Conservation (phyloP, 371 early-diverging fungal genomes). For the Massospora cicadina region DNA sequence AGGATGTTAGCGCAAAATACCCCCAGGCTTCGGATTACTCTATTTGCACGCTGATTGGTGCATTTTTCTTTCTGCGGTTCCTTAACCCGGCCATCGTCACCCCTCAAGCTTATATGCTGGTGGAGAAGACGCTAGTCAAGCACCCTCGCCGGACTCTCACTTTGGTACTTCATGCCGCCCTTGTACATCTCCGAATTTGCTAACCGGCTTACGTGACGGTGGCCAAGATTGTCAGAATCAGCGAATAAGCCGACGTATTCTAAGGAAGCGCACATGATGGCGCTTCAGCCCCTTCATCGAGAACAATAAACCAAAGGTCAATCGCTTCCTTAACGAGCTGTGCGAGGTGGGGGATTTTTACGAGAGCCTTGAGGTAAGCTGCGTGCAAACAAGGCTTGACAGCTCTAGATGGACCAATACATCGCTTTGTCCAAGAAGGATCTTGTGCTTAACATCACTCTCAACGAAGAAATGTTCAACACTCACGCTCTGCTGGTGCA, state of each 20-base stretch:
- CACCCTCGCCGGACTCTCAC: slow-evolving; percentile 77
- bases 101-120: slow-evolving; percentile 81
- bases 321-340: slow-evolving; percentile 69
- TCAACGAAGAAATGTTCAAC: slow-evolving; percentile 86
- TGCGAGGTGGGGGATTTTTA: slow-evolving; percentile 92
- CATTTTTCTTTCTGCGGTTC: slow-evolving; percentile 92
- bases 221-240: slow-evolving; percentile 86
- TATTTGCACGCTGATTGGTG: slow-evolving; percentile 87
- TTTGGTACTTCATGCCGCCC: slow-evolving; percentile 28
- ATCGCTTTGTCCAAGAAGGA: slow-evolving; percentile 86
- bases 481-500: slow-evolving; percentile 68
- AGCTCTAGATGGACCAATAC: slow-evolving; percentile 76
- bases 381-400: no score
- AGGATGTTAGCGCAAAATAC: slow-evolving; percentile 42
- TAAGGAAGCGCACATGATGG: slow-evolving; percentile 84
- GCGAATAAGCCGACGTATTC: slow-evolving; percentile 86
- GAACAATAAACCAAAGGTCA: slow-evolving; percentile 63
- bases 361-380: slow-evolving; percentile 59
- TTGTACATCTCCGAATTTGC: background rate
- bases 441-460: slow-evolving; percentile 62
- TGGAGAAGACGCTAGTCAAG: slow-evolving; percentile 61
- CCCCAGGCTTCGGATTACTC: slow-evolving; percentile 74
- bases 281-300: slow-evolving; percentile 78
- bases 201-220: slow-evolving; percentile 19
- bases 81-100: slow-evolving; percentile 94